Conservation (phyloP, 768 basidiomycete species). For the Asterophora lycoperdoides region DNA sequence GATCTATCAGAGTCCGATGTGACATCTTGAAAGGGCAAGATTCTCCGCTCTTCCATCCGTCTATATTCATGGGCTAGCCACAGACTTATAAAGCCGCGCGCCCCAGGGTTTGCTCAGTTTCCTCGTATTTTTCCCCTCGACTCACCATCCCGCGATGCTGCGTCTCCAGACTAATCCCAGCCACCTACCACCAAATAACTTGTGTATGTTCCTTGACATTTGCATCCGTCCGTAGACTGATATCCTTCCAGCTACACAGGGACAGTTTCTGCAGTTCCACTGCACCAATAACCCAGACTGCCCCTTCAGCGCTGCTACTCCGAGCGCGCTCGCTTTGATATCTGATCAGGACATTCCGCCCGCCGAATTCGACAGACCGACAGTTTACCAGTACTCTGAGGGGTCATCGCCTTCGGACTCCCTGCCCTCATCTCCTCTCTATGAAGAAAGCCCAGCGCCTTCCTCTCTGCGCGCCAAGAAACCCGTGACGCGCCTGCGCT, state of each 20-base stretch:
- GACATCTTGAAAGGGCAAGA: constrained; percentile 18
- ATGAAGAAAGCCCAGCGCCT: not conserved
- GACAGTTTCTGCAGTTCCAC: constrained; percentile 8
- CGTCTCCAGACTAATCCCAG: constrained; percentile 8
- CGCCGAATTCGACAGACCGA: constrained; percentile 5
- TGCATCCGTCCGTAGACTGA: constrained; percentile 1
- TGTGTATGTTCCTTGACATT: constrained; percentile 5
- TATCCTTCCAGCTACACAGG: constrained; percentile 7
- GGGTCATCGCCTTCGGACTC: constrained; percentile 12
- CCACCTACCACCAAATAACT: constrained; percentile 5
- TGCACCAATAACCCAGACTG: not conserved
- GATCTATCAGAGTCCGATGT: constrained; percentile 19
- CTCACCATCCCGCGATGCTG: constrained; percentile 2
- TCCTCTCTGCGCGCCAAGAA: constrained; percentile 15
- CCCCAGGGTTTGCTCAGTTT: not conserved
- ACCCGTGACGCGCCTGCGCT: constrained; percentile 20
- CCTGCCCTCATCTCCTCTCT: constrained; percentile 8
- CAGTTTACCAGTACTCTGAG: constrained; percentile 11
- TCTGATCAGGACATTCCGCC: constrained; percentile 4
- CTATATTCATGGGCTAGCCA: constrained; percentile 18
- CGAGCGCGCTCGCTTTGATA: constrained; percentile 3
- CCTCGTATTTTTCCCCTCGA: not conserved
- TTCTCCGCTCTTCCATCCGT: constrained; percentile 14
- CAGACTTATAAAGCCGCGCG: constrained; percentile 16
- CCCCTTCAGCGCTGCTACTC: constrained; percentile 2